phyloP scores from a whole-genome alignment of 2,329 filamentous ascomycete species.

The Xylaria multiplex region DNA sequence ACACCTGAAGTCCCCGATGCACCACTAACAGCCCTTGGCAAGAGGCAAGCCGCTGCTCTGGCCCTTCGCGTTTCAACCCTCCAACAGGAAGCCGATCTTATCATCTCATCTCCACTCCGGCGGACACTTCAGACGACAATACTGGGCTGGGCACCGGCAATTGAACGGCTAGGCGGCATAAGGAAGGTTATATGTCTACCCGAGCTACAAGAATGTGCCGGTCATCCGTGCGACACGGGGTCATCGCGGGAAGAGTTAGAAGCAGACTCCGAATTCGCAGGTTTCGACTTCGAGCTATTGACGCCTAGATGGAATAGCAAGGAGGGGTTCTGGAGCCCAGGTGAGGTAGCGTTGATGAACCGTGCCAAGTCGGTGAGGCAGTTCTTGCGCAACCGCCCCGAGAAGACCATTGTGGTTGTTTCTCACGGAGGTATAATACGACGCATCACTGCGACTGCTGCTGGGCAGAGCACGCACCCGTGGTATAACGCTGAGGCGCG shows the following conservation, averaged over 20 bases:
- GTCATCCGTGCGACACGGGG: slow-evolving; percentile 49
- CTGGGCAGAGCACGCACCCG: slow-evolving; percentile 23
- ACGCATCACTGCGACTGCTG: slow-evolving; percentile 37
- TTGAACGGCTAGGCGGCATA: slow-evolving; percentile 39
- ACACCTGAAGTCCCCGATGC: slow-evolving; percentile 40
- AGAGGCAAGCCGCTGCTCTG: slow-evolving; percentile 42
- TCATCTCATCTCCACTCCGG: slow-evolving; percentile 48
- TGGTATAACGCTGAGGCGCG: slow-evolving; percentile 43
- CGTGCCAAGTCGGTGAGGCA: slow-evolving; percentile 43
- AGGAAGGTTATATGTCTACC: slow-evolving; percentile 43
- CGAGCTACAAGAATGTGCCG: slow-evolving; percentile 48
- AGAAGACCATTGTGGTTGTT: slow-evolving; percentile 47
- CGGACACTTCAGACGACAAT: slow-evolving; percentile 50
- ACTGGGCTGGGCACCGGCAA: slow-evolving; percentile 43
- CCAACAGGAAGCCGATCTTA: slow-evolving; percentile 41
- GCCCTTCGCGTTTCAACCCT: slow-evolving; percentile 36
- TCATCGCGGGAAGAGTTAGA: slow-evolving; percentile 41
- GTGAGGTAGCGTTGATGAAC: slow-evolving; percentile 34
- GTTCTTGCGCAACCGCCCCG: slow-evolving; percentile 42
- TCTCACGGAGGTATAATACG: slow-evolving; percentile 46
- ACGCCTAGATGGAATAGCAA: slow-evolving; percentile 46
- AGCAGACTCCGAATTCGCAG: slow-evolving; percentile 44
- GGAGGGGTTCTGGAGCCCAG: slow-evolving; percentile 43
- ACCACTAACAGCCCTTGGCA: slow-evolving; percentile 43
- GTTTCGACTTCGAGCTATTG: slow-evolving; percentile 41